Evolutionary conservation across 805 yeast species (phyloP), one percentile per base, ranked within the genome.

Genomic region (Huiozyma sinensis): DNA sequence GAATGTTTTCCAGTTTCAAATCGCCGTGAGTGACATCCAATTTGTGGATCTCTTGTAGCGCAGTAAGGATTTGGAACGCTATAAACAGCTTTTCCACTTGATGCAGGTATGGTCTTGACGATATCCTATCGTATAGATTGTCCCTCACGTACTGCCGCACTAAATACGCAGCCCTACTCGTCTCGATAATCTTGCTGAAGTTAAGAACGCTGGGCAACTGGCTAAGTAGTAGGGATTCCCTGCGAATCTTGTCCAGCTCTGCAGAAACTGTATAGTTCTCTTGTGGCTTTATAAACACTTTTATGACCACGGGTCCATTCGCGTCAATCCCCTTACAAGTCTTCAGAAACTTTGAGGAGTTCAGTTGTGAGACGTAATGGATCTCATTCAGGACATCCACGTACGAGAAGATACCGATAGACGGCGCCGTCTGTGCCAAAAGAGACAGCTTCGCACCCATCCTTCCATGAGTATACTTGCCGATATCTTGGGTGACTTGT

Each of bases 391-490:
- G 69, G 37, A 84, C 86, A 55, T 88, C 88, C 29, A 90, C 76
- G 53, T 89, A 90, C 1, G 97, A 89, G 24, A 90, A 87, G 2
- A 88, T 72, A 6, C 95, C 95, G 54, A 90, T 85, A 1, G 96
- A 85, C 3, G 95, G 88, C 1, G 95, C 87, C 3, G 95, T 79
- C 9, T 95, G 96, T 7, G 95, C 85, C 59, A 87, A 66, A 32
- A 85, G 69, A 1, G 97, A 89, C 47, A 90, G 67, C 58, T 83
- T 84, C 10, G 85, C 86, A 11, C 96, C 97, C 97, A 89, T 88
- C n/a, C 3, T 34, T 7, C 17, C 6, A 28, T n/a, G 13, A 7
- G 11, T 10, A 36, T 36, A 10, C 24, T 12, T n/a, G 7, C 17
- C 3, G 9, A 11, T 11, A 31, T 8, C 33, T 8, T 11, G 3